A percentile compares a stretch with the other conserved stretches of the same genome.
phyloP scores from a whole-genome alignment of 495 filamentous ascomycete species.

The Penicillium samsonianum region DNA sequence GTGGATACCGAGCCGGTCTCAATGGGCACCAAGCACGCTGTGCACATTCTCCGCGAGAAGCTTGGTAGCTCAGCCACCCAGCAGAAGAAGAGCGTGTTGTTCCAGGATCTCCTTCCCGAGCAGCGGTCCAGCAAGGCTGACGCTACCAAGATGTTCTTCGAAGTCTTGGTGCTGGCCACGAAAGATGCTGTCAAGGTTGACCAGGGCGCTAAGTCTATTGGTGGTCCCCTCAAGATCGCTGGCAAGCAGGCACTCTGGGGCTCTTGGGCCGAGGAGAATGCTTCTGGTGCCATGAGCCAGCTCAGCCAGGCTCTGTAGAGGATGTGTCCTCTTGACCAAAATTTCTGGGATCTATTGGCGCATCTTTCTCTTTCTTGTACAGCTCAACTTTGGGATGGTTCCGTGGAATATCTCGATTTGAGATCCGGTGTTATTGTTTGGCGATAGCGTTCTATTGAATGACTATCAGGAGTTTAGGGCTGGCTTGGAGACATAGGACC shows the following conservation, averaged over 20 bases:
- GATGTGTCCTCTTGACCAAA: conserved; percentile 1
- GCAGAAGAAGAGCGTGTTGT: conserved; percentile 78
- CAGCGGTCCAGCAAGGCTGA: conserved; percentile 74
- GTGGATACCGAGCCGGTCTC: conserved; percentile 82
- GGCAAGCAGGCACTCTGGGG: conserved; percentile 94
- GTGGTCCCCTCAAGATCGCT: conserved; percentile 74
- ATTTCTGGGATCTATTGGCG: conserved; percentile 24
- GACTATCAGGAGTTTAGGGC: conserved; percentile 29
- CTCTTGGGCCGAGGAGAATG: conserved; percentile 86
- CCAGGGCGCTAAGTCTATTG: conserved; percentile 71
- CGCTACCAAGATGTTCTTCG: conserved; percentile 99
- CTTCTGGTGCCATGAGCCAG: conserved; percentile 54
- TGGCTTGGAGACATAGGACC: conserved; percentile 24
- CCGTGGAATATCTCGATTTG: conserved; percentile 22
- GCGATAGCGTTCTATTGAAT: conserved; percentile 20
- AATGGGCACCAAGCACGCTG: conserved; percentile 87
- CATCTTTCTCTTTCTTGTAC: conserved; percentile 35
- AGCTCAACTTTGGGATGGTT: conserved; percentile 33
- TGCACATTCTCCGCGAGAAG: conserved; percentile 87
- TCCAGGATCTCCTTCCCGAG: conserved; percentile 90
- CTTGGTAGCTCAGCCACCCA: conserved; percentile 66
- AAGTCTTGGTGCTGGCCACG: conserved; percentile 90
- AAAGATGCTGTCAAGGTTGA: conserved; percentile 99
- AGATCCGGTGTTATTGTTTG: conserved; percentile 31
- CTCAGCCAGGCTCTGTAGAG: conserved; percentile 34